phyloP scores from a whole-genome alignment of 495 filamentous ascomycete genomes.

The Penicillium goetzii region DNA sequence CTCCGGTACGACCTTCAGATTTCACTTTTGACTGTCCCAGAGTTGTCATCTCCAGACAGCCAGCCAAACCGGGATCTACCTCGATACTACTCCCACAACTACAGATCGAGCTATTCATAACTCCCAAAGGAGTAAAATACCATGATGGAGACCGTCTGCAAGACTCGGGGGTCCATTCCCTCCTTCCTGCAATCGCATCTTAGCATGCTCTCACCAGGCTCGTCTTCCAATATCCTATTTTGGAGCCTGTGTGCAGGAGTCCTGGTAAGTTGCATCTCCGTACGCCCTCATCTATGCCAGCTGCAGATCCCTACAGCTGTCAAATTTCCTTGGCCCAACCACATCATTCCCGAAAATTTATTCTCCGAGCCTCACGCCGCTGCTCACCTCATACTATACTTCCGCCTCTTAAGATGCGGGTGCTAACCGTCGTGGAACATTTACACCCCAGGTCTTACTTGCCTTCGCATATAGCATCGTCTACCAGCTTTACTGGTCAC shows the following conservation, averaged over 20 bases:
- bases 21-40: neutral
- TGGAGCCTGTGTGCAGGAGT: conserved; percentile 24
- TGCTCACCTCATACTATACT: conserved; percentile 6
- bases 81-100: neutral
- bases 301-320: conserved; percentile 22
- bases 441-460: conserved; percentile 19
- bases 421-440: conserved; percentile 12
- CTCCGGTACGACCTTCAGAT: neutral
- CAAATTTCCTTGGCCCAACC: neutral
- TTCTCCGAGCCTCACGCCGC: neutral
- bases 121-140: conserved; percentile 19
- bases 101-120: neutral
- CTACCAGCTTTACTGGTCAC: conserved; percentile 57
- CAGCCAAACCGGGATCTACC: neutral
- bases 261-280: conserved; percentile 33
- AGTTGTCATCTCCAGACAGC: conserved; percentile 2
- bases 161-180: conserved; percentile 10
- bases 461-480: conserved; percentile 23
- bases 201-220: conserved; percentile 20
- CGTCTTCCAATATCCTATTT: conserved; percentile 16
- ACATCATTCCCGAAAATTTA: neutral
- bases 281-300: conserved; percentile 20
- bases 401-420: neutral
- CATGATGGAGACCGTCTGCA: conserved; percentile 19
- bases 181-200: neutral